Evolutionary conservation across 768 basidiomycete species (phyloP).

Genomic region (Termitomyces sp.): DNA sequence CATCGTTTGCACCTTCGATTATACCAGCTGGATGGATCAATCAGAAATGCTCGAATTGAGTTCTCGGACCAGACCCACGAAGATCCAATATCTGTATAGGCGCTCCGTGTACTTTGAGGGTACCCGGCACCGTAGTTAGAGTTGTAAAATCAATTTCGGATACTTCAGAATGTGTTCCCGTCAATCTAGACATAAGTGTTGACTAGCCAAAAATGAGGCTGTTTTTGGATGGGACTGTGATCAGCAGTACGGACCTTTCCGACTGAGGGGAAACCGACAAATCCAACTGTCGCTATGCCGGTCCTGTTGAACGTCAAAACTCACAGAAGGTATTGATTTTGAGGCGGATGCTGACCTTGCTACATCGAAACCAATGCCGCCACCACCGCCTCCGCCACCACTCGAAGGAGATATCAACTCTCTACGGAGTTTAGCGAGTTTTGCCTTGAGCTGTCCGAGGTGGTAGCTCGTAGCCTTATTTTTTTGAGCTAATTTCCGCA

Average conservation of each 20-base stretch:
- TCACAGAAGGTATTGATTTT: background rate
- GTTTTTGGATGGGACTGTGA: background rate
- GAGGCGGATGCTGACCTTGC: slow-evolving; percentile 40
- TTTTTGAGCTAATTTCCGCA: slow-evolving; percentile 67
- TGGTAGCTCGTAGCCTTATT: slow-evolving; percentile 97
- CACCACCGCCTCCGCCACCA: slow-evolving; percentile 81
- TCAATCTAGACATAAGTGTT: slow-evolving; percentile 91
- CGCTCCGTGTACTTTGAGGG: slow-evolving; percentile 90
- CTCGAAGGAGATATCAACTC: slow-evolving; percentile 80
- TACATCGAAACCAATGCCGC: slow-evolving; percentile 94
- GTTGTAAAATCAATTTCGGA: slow-evolving; percentile 98
- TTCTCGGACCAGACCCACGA: slow-evolving; percentile 44
- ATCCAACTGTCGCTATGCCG: slow-evolving; percentile 95
- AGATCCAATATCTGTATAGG: slow-evolving; percentile 93
- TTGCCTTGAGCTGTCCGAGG: slow-evolving; percentile 95
- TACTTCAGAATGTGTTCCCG: slow-evolving; percentile 93
- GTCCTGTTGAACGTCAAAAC: slow-evolving; percentile 42
- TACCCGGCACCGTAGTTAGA: slow-evolving; percentile 92
- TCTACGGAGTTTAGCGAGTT: slow-evolving; percentile 92
- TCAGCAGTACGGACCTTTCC: slow-evolving; percentile 58
- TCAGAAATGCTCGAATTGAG: background rate
- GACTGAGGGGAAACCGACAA: slow-evolving; percentile 89
- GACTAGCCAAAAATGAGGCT: slow-evolving; percentile 42
- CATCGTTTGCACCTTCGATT: slow-evolving; percentile 96
- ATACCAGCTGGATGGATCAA: slow-evolving; percentile 66